phyloP scores from a whole-genome alignment of 768 basidiomycete species.

The Suillus luteus region DNA sequence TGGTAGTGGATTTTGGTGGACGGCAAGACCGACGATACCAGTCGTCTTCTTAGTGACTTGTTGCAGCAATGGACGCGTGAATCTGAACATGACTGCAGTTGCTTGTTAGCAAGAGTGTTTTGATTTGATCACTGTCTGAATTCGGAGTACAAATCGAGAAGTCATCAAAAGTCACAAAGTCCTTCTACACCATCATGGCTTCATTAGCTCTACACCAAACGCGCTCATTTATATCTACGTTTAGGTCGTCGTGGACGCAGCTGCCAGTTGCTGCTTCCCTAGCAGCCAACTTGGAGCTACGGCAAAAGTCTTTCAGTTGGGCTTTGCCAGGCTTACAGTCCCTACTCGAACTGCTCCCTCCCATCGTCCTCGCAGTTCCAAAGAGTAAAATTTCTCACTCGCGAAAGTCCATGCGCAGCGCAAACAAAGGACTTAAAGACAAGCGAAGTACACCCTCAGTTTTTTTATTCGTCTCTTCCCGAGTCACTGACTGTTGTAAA shows the following conservation, averaged over 20 bases:
- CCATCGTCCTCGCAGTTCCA: constrained; percentile 89
- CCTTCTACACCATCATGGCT: constrained; percentile 38
- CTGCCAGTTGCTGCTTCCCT: constrained; percentile 18
- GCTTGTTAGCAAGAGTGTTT: constrained; percentile 20
- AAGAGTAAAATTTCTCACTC: constrained; percentile 94
- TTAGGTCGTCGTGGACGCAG: constrained; percentile 27
- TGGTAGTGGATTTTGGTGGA: constrained; percentile 85
- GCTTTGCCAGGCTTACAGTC: constrained; percentile 45
- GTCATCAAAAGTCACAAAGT: constrained; percentile 8
- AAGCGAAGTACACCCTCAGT: constrained; percentile 69
- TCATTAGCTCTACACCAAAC: constrained; percentile 39
- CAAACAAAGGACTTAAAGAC: constrained; percentile 94
- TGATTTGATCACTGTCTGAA: constrained; percentile 7
- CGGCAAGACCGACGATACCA: constrained; percentile 80
- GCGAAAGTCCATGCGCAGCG: constrained; percentile 90
- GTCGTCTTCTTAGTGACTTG: constrained; percentile 75
- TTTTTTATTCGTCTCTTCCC: background rate
- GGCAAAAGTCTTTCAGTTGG: constrained; percentile 35
- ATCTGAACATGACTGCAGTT: constrained; percentile 63
- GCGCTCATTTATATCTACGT: constrained; percentile 27
- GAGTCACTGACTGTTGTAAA: constrained; percentile 33
- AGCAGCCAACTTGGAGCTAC: constrained; percentile 22
- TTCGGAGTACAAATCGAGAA: constrained; percentile 2
- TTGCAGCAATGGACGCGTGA: constrained; percentile 70
- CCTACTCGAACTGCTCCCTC: constrained; percentile 76